phyloP scores from a whole-genome alignment of 805 yeast genomes.

The Grigorovia yakushimaensis region DNA sequence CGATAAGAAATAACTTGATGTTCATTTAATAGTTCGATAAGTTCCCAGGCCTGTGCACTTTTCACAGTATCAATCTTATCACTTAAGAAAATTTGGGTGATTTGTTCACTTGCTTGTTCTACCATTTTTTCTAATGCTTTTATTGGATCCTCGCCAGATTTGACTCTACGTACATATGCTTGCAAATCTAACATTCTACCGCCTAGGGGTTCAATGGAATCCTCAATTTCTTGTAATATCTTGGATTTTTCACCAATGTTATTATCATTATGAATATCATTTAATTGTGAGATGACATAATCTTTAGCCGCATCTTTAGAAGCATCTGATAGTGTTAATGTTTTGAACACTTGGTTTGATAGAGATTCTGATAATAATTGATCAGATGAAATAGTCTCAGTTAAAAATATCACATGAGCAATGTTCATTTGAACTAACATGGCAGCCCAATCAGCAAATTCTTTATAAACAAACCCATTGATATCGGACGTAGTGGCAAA shows the following conservation, averaged over 20 bases:
- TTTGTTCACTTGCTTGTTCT: conserved; percentile 76
- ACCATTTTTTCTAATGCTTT: conserved; percentile 75
- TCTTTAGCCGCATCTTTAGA: conserved; percentile 55
- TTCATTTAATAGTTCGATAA: conserved; percentile 55
- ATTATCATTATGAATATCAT: conserved; percentile 23
- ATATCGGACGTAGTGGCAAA: conserved; percentile 50
- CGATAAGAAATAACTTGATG: conserved; percentile 38
- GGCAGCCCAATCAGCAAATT: conserved; percentile 84
- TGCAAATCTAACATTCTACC: conserved; percentile 94
- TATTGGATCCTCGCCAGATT: conserved; percentile 74
- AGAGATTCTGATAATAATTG: conserved; percentile 59
- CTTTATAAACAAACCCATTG: conserved; percentile 58
- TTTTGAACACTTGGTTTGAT: conserved; percentile 81
- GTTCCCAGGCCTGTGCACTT: conserved; percentile 79
- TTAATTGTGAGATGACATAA: conserved; percentile 53
- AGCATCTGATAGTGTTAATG: conserved; percentile 72
- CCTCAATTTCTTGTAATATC: conserved; percentile 34
- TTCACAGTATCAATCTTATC: conserved; percentile 45
- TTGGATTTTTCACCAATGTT: conserved; percentile 17
- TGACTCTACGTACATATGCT: conserved; percentile 76
- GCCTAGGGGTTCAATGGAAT: conserved; percentile 66
- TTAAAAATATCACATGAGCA: conserved; percentile 84
- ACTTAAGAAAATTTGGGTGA: conserved; percentile 66
- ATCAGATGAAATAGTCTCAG: conserved; percentile 74
- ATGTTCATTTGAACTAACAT: conserved; percentile 61